phyloP scores from a whole-genome alignment of 202 grass and related monocot species.

The Cymbopogon flexuosus region DNA sequence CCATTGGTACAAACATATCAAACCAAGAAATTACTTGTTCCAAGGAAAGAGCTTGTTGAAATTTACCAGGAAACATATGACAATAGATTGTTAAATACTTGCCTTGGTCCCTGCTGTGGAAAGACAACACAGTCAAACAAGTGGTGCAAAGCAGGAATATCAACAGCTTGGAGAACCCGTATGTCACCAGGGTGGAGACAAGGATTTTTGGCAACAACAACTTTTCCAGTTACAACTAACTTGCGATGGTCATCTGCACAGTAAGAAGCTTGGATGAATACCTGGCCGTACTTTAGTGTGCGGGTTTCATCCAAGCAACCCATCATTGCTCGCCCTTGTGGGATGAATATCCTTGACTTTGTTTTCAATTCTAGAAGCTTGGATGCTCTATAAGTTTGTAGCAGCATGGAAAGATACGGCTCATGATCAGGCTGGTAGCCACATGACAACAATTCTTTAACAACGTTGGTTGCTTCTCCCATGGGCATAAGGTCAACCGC shows the following conservation, averaged over 20 bases:
- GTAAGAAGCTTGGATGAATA: constrained; percentile 63
- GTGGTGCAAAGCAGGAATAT: constrained; percentile 62
- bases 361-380: constrained; percentile 70
- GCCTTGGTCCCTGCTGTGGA: constrained; percentile 81
- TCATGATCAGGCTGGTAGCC: constrained; percentile 73
- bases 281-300: constrained; percentile 61
- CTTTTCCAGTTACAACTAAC: constrained; percentile 38
- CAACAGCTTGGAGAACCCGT: constrained; percentile 65
- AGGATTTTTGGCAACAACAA: constrained; percentile 85
- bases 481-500: constrained; percentile 69
- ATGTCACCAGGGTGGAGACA: constrained; percentile 89
- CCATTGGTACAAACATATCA: neutral
- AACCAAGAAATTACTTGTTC: neutral
- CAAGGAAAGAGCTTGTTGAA: neutral
- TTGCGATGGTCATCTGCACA: constrained; percentile 3
- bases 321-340: constrained; percentile 70
- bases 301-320: constrained; percentile 89
- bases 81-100: constrained; percentile 25
- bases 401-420: constrained; percentile 80
- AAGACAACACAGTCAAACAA: constrained; percentile 94
- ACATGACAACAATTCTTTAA: constrained; percentile 66
- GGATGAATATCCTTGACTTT: constrained; percentile 77
- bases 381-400: constrained; percentile 70
- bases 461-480: constrained; percentile 64
- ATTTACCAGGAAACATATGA: neutral